Evolutionary conservation across 768 basidiomycete species (phyloP), one percentile per base, ranked within the genome.

Genomic region (Phanerodontia chrysosporium): DNA sequence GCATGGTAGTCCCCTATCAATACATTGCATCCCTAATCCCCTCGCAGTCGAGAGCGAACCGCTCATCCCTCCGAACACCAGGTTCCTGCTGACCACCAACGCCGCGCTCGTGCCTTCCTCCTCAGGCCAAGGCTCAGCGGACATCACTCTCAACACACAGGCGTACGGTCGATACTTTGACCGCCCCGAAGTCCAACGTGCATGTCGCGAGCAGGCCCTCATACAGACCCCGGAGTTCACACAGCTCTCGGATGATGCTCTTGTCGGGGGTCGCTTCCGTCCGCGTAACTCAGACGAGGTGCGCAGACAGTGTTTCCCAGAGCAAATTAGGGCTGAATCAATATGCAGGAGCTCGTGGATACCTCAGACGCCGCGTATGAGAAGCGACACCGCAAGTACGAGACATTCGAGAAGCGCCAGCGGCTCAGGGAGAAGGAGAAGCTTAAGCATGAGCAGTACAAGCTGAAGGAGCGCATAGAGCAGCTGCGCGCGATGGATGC

Each of bases 371-470:
- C 82, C 24, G 81, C 82, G 7, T 96, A 94, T 68, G 83, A 89
- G 71, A 86, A 85, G 62, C 83, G 91, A 45, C 93, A 96, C 72
- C 81, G 85, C 53, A 92, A 90, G 69, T 94, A 90, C 71, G 92
- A 95, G 70, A 81, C 81, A 14, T 88, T 90, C 59, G 94, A 95
- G 73, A 92, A 91, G 69, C 83, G 92, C 8, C 85, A 87, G 67
- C 87, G 92, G 3, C 75, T 90, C 32, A 84, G 92, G 56, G 93
- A 95, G 74, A 92, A 92, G 73, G 93, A 96, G 73, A 93, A 93
- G 69, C 81, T 95, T 56, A 88, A 90, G 72, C 88, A 93, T 64
- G 92, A 95, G 67, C 91, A 93, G 65, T 93, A 94, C 75, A 92
- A 93, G 69, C 83, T 96, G 67, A 89, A 89, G 71, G 88, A 93